Conservation (phyloP, 352 stramenopile species). For the Thalassiosira tumida region DNA sequence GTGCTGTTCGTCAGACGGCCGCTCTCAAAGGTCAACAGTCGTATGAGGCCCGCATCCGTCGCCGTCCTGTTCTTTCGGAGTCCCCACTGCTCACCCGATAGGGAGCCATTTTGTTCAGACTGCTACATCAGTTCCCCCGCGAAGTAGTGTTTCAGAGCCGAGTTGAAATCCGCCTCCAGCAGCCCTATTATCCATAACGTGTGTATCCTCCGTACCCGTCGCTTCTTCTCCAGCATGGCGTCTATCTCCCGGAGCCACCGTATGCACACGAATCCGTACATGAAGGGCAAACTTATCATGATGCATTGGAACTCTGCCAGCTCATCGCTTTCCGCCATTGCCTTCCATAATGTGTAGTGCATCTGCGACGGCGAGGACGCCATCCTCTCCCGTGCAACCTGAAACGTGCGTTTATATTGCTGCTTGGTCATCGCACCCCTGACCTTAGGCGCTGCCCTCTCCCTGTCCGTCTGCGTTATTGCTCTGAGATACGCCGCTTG, state of each 20-base stretch:
- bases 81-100: conserved; percentile 26
- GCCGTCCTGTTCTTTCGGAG: background rate
- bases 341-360: conserved; percentile 42
- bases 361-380: background rate
- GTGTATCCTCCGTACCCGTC: conserved; percentile 64
- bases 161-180: conserved; percentile 69
- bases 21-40: conserved; percentile 38
- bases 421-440: background rate
- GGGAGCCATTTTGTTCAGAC: conserved; percentile 26
- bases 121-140: conserved; percentile 6
- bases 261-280: conserved; percentile 34
- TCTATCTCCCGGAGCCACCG: conserved; percentile 43
- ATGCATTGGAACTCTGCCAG: background rate
- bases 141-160: conserved; percentile 25
- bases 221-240: conserved; percentile 74
- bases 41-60: conserved; percentile 24
- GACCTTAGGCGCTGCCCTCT: background rate
- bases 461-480: background rate
- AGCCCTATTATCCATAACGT: conserved; percentile 70
- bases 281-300: conserved; percentile 32
- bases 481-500: conserved; percentile 16
- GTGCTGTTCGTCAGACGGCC: background rate
- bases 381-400: conserved; percentile 25
- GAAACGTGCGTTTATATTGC: conserved; percentile 33
- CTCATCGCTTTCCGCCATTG: background rate